These are phyloP conservation scores for Croton laevigatus DNA, from an alignment of 441 rosid genomes.

Conservation along the genomic window DNA sequence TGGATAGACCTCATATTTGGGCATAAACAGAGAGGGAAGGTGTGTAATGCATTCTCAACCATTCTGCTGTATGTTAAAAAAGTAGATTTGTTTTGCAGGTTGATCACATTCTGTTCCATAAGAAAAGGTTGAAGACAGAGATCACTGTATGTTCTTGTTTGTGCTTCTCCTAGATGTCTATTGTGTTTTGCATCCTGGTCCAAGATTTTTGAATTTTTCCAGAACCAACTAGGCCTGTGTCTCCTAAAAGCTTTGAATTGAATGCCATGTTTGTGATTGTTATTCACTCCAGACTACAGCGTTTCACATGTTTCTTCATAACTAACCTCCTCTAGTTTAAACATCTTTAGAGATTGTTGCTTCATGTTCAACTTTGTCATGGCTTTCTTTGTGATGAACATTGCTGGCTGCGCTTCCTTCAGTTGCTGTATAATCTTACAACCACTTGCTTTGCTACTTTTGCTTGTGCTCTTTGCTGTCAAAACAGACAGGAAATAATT, in stretches of 20 bases:
- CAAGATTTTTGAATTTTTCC: background rate
- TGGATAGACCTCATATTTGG: constrained; percentile 99
- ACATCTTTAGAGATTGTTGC: background rate
- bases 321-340: background rate
- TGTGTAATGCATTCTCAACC: constrained; percentile 27
- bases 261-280: background rate
- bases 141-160: background rate
- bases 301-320: background rate
- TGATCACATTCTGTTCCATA: background rate
- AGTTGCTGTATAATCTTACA: background rate
- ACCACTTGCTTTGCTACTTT: background rate
- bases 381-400: background rate
- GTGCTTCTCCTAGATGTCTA: background rate
- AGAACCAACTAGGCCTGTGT: background rate
- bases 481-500: background rate
- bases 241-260: background rate
- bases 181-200: background rate
- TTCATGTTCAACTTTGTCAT: too few relatives aligned
- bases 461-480: background rate
- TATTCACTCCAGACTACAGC: background rate
- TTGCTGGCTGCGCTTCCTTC: background rate
- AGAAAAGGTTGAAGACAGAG: background rate
- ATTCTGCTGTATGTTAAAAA: background rate
- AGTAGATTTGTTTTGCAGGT: background rate
- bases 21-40: constrained; percentile 98